A percentile compares a stretch with the other conserved stretches of the same genome.
These are phyloP conservation scores for Xerocomus minutiporus DNA, from an alignment of 1,284 basidiomycete genomes.

Conservation along the genomic window DNA sequence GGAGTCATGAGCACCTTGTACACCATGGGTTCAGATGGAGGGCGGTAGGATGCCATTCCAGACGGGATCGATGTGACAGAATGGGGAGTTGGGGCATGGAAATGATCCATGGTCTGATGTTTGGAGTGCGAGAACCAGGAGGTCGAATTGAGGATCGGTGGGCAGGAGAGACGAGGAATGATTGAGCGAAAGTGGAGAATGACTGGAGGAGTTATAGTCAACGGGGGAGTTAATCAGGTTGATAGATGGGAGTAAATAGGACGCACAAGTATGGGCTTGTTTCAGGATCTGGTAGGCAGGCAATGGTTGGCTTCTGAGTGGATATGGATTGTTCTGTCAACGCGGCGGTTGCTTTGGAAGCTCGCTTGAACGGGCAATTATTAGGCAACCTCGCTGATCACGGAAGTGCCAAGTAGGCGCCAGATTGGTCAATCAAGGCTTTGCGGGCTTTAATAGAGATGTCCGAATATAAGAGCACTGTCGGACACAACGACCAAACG, in stretches of 20 bases:
- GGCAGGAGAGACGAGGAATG: background rate
- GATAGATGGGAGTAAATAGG: background rate
- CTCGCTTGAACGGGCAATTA: background rate
- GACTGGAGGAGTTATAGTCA: constrained; percentile 10
- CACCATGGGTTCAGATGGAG: constrained; percentile 16
- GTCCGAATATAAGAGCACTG: background rate
- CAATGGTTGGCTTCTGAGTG: constrained; percentile 2
- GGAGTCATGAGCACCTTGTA: constrained; percentile 52
- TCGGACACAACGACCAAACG: constrained; percentile 1
- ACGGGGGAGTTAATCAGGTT: constrained; percentile 2
- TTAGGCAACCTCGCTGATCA: constrained; percentile 2
- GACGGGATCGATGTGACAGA: constrained; percentile 12
- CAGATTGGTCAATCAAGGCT: background rate
- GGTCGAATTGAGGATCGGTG: background rate
- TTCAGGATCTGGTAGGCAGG: constrained; percentile 5
- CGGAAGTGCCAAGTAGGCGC: constrained; percentile 3
- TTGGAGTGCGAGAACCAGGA: background rate
- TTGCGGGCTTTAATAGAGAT: no score
- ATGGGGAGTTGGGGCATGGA: constrained; percentile 21
- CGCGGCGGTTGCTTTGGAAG: background rate
- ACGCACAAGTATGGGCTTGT: constrained; percentile 16
- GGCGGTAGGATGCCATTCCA: constrained; percentile 15
- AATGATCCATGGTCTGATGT: constrained; percentile 23
- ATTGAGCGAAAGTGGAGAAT: constrained; percentile 1
- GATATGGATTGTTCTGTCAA: background rate